phyloP scores from a whole-genome alignment of 495 filamentous ascomycete genomes.

The Daldinia caldariorum region DNA sequence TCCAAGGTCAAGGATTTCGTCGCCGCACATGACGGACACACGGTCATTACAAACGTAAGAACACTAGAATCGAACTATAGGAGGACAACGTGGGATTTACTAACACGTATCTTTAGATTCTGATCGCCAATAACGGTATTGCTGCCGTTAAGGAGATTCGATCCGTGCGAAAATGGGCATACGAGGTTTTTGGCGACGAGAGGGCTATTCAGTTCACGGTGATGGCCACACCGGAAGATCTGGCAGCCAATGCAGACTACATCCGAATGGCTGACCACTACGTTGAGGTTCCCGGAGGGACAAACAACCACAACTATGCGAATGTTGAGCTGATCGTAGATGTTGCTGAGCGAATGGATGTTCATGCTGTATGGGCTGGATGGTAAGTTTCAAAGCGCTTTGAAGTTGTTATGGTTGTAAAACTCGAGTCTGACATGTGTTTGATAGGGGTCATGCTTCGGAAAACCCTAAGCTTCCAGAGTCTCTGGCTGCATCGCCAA shows the following conservation, averaged over 20 bases:
- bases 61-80: background rate
- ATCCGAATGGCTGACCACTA: slow-evolving; percentile 99
- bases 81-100: slow-evolving; percentile 3
- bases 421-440: slow-evolving; percentile 20
- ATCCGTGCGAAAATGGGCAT: slow-evolving; percentile 99
- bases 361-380: slow-evolving; percentile 98
- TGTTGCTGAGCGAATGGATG: slow-evolving; percentile 97
- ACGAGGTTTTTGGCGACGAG: slow-evolving; percentile 99
- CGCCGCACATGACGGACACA: slow-evolving; percentile 87
- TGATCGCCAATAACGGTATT: slow-evolving; percentile 99
- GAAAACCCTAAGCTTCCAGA: slow-evolving; percentile 98
- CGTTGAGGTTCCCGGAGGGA: slow-evolving; percentile 98
- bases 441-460: slow-evolving; percentile 89
- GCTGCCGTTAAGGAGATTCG: slow-evolving; percentile 99
- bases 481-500: slow-evolving; percentile 91
- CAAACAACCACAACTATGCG: slow-evolving; percentile 99
- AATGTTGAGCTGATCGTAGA: slow-evolving; percentile 99
- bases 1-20: slow-evolving; percentile 96
- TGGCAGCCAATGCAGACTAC: slow-evolving; percentile 97
- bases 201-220: slow-evolving; percentile 98
- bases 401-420: slow-evolving; percentile 21
- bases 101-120: slow-evolving; percentile 67
- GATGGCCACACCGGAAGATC: slow-evolving; percentile 99
- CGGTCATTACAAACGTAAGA: slow-evolving; percentile 94
- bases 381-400: slow-evolving; percentile 69